phyloP scores from a whole-genome alignment of 1,139 yeast genomes.

The Pichiaceae sp. region DNA sequence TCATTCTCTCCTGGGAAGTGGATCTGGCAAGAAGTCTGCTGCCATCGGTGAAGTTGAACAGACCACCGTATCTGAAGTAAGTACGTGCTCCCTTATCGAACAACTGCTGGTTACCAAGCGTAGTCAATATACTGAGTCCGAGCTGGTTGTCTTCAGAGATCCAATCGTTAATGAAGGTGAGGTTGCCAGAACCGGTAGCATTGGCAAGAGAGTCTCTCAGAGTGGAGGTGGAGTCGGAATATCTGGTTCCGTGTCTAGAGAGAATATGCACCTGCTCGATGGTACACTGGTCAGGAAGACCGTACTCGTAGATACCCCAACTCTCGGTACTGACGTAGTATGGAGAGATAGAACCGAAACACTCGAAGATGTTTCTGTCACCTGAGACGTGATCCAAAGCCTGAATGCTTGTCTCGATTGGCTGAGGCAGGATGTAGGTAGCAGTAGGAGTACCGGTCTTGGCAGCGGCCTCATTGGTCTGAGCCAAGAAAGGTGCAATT shows the following conservation, averaged over 20 bases:
- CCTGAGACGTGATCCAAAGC: neutral
- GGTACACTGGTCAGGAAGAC: neutral
- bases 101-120: neutral
- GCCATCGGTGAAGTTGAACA: slow-evolving; percentile 37
- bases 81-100: neutral
- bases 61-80: neutral
- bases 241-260: neutral
- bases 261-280: neutral
- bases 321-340: neutral
- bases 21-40: slow-evolving; percentile 60
- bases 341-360: neutral
- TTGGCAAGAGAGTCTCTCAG: neutral
- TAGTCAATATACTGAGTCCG: neutral
- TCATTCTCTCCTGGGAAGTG: slow-evolving; percentile 57
- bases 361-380: neutral
- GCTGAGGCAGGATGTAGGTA: neutral
- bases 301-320: neutral
- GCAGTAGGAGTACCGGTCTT: neutral
- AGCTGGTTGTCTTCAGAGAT: neutral
- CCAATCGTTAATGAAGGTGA: neutral
- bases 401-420: neutral
- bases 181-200: neutral
- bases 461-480: neutral
- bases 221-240: neutral
- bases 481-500: neutral